A percentile compares a stretch with the other conserved stretches of the same genome.
phyloP scores from a whole-genome alignment of 2,329 filamentous ascomycete species.

The Fusarium buharicum region DNA sequence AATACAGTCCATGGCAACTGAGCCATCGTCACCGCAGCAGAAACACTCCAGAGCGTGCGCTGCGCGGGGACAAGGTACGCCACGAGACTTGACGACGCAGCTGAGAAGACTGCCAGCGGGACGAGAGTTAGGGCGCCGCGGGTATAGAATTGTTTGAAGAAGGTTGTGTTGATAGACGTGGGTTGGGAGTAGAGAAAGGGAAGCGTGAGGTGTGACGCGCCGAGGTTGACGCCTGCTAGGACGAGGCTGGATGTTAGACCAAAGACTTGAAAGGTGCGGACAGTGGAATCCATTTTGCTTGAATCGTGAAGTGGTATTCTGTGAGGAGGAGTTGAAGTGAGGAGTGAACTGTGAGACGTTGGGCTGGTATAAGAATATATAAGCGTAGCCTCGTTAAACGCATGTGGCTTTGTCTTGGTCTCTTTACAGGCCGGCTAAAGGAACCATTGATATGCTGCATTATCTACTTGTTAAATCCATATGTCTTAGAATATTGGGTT shows the following conservation, averaged over 20 bases:
- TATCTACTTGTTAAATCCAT: too few species aligned
- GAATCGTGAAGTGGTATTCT: neutral
- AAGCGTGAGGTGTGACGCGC: slow-evolving; percentile 33
- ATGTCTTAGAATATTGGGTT: too few species aligned
- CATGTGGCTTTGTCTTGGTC: slow-evolving; percentile 19
- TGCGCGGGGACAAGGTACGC: slow-evolving; percentile 34
- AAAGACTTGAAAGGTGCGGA: slow-evolving; percentile 16
- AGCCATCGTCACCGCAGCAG: slow-evolving; percentile 21
- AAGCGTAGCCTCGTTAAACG: slow-evolving; percentile 11
- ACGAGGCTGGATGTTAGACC: slow-evolving; percentile 33
- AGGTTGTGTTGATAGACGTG: slow-evolving; percentile 24
- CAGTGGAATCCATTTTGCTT: slow-evolving; percentile 20
- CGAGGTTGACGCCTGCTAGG: slow-evolving; percentile 29
- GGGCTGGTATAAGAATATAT: neutral
- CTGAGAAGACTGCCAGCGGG: slow-evolving; percentile 23
- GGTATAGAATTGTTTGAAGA: slow-evolving; percentile 36
- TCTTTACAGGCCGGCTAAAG: too few species aligned
- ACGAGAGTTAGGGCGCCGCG: slow-evolving; percentile 25
- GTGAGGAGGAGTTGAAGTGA: neutral
- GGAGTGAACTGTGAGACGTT: neutral
- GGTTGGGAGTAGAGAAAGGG: slow-evolving; percentile 32
- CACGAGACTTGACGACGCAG: slow-evolving; percentile 22
- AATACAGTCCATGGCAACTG: slow-evolving; percentile 33
- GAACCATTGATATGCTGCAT: neutral
- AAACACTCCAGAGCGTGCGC: slow-evolving; percentile 18